Evolutionary conservation across 768 basidiomycete species (phyloP), one percentile per base, ranked within the genome.

Genomic region (Mycena metata): DNA sequence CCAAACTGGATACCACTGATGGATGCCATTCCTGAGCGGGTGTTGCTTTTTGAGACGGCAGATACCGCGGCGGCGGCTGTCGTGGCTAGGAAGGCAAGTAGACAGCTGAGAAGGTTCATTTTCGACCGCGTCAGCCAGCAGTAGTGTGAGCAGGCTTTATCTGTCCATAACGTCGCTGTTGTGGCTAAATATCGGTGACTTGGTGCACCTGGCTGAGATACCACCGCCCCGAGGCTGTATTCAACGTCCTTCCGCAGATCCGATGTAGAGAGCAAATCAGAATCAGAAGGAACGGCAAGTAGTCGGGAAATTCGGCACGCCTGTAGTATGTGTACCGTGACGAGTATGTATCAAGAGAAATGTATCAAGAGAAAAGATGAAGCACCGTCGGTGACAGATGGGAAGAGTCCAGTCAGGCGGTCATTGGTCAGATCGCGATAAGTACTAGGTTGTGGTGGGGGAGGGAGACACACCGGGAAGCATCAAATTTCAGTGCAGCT

Each of bases 161-260:
- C 30, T 59, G 57, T 45, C 17, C 43, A 46, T 46, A 45, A 21
- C 30, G 57, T 46, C 57, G 57, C 45, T 59, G 43, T 46, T 59
- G 45, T 46, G 57, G 57, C 19, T 59, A 59, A 59, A 59, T 59
- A 45, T 46, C 57, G 57, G 57, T n/a, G 30, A 45, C 57, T 59
- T 46, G 42, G 57, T 30, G 24, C 43, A 59, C 57, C 19, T 45
- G 57, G 45, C 21, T 59, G 57, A 59, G 57, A 59, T 46, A 19
- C 43, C 26, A 52, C n/a, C 17, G 50, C 50, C 1, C 49, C 50
- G 50, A 52, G 33, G 35, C 30, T 57, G 24, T 57, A 57, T 57
- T 57, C 41, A 57, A 41, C n/a, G n/a, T n/a, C 39, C 39, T 45
- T 43, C 56, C 35, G 7, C 56, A 16, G 24, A 43, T 43, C 26